phyloP scores from a whole-genome alignment of 164 flowering plant genomes.

The Paratinospora sagittata region DNA sequence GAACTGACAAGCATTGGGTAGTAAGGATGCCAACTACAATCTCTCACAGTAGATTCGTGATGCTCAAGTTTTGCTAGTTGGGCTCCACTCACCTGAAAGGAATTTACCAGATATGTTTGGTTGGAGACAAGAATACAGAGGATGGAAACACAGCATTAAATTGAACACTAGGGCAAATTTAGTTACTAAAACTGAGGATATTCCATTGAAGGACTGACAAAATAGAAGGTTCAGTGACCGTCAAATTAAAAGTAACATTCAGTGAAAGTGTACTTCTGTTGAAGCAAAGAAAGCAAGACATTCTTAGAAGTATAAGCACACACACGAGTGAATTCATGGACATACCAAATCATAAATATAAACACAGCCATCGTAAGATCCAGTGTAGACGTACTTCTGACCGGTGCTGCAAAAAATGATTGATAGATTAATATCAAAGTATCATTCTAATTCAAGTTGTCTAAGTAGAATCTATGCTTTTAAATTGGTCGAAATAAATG shows the following conservation, averaged over 20 bases:
- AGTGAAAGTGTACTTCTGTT: too few relatives aligned
- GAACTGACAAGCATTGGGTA: conserved; percentile 77
- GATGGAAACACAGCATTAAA: not conserved
- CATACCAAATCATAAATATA: conserved; percentile 78
- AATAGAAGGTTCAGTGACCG: not conserved
- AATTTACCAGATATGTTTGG: not conserved
- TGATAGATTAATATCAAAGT: not conserved
- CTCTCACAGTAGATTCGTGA: conserved; percentile 63
- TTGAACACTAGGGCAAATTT: not conserved
- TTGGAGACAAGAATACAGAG: not conserved
- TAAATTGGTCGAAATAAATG: not conserved
- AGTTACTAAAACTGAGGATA: not conserved
- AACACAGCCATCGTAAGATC: conserved; percentile 54
- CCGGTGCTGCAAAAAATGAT: conserved; percentile 59
- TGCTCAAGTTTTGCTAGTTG: conserved; percentile 50
- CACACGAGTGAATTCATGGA: not conserved
- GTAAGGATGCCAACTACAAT: conserved; percentile 82
- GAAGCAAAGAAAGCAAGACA: not conserved
- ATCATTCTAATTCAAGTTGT: not conserved
- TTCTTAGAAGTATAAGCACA: not conserved
- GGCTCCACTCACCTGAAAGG: conserved; percentile 52
- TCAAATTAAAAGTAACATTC: too few relatives aligned
- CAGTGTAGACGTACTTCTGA: conserved; percentile 80
- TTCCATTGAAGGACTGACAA: not conserved
- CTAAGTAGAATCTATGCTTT: not conserved